Evolutionary conservation across 371 early-diverging fungal species (phyloP).

Genomic region (Massospora cicadina): DNA sequence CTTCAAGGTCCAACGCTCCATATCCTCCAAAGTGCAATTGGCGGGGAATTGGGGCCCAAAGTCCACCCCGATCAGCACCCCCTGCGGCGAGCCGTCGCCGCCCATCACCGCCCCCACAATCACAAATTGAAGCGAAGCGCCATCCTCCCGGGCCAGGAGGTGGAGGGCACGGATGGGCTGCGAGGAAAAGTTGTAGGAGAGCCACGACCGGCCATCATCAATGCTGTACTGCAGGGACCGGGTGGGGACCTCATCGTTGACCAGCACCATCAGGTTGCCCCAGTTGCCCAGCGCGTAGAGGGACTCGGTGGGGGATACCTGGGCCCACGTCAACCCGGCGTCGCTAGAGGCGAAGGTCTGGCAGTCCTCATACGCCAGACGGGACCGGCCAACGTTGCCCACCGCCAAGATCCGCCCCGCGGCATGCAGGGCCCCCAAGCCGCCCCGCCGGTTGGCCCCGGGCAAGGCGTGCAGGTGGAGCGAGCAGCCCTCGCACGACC

Average conservation of each 20-base stretch:
- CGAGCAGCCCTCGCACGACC: slow-evolving; percentile 27
- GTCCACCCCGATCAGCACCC: background rate
- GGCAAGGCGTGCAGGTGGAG: slow-evolving; percentile 62
- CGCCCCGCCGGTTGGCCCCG: slow-evolving; percentile 31
- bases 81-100: background rate
- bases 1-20: background rate
- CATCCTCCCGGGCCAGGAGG: slow-evolving; percentile 38
- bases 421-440: slow-evolving; percentile 51
- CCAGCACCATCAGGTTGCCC: slow-evolving; percentile 47
- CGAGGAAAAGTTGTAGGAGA: slow-evolving; percentile 23
- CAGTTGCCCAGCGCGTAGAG: slow-evolving; percentile 70
- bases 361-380: slow-evolving; percentile 36
- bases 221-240: slow-evolving; percentile 41
- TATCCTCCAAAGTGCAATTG: background rate
- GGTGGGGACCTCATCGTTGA: slow-evolving; percentile 51
- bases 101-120: slow-evolving; percentile 13
- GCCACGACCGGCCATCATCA: slow-evolving; percentile 52
- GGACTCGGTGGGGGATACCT: slow-evolving; percentile 32
- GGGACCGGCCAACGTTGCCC: slow-evolving; percentile 59
- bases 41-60: background rate
- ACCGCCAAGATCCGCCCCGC: slow-evolving; percentile 80
- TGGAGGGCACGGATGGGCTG: slow-evolving; percentile 24
- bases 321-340: slow-evolving; percentile 57
- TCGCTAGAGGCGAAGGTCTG: slow-evolving; percentile 67
- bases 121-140: slow-evolving; percentile 32